A percentile compares a stretch with the other conserved stretches of the same genome.
These are phyloP conservation scores for Athelia sp. DNA, from an alignment of 1,284 basidiomycete species.

Conservation along the genomic window DNA sequence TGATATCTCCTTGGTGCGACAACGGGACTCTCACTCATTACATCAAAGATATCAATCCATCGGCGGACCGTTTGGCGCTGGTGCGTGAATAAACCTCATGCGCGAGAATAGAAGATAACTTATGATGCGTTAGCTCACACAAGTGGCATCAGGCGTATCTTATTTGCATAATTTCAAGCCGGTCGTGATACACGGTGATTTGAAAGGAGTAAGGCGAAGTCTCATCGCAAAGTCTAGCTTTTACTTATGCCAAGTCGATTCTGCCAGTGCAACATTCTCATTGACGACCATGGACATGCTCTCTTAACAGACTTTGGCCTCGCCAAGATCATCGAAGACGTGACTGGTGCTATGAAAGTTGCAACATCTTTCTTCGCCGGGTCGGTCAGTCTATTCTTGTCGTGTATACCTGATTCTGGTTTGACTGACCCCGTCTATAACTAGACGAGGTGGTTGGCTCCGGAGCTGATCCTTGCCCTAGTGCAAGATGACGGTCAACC, in stretches of 20 bases:
- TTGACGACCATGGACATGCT: constrained; percentile 41
- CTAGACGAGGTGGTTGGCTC: constrained; percentile 45
- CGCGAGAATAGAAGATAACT: too few relatives aligned
- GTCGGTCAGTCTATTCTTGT: constrained; percentile 23
- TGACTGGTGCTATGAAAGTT: constrained; percentile 31
- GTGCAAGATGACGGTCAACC: constrained; percentile 37
- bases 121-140: constrained; percentile 29
- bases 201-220: constrained; percentile 41
- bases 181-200: constrained; percentile 49
- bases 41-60: constrained; percentile 31
- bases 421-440: neutral
- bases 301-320: constrained; percentile 58
- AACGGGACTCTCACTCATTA: constrained; percentile 50
- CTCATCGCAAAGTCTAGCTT: neutral
- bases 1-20: constrained; percentile 58
- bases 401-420: too few relatives aligned
- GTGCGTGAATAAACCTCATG: constrained; percentile 24
- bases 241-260: neutral
- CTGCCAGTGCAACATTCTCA: constrained; percentile 49
- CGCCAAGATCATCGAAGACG: constrained; percentile 49
- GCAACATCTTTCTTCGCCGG: constrained; percentile 48
- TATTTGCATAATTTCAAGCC: constrained; percentile 49
- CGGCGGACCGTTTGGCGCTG: constrained; percentile 36
- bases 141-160: constrained; percentile 47
- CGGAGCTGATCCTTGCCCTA: constrained; percentile 45